A percentile compares a stretch with the other conserved stretches of the same genome.
Evolutionary conservation across 1,284 basidiomycete genomes (phyloP).

Genomic region (Puccinia polysora): DNA sequence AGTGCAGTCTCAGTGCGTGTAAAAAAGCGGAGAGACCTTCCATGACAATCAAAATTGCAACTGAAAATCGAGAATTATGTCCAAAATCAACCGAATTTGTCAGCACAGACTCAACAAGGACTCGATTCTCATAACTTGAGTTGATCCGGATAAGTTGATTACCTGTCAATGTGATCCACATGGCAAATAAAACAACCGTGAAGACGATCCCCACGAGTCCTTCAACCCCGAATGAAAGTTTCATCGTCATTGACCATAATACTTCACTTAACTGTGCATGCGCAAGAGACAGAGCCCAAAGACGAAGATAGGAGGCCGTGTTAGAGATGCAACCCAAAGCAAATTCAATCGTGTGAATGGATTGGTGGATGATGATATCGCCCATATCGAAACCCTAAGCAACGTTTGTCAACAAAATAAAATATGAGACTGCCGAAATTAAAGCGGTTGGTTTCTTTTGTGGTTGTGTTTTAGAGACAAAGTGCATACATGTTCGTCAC

Average conservation of each 20-base stretch:
- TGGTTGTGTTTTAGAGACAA: too few species aligned
- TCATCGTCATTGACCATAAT: conserved; percentile 79
- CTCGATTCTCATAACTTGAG: background rate
- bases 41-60: conserved; percentile 49
- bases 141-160: background rate
- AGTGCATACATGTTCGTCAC: conserved; percentile 34
- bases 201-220: conserved; percentile 62
- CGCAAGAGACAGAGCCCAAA: conserved; percentile 96
- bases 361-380: conserved; percentile 91
- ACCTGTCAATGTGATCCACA: conserved; percentile 75
- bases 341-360: conserved; percentile 98
- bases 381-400: conserved; percentile 74
- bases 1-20: conserved; percentile 82
- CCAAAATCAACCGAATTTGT: background rate
- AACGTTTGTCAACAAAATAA: too few species aligned
- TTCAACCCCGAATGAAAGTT: conserved; percentile 57
- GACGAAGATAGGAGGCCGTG: conserved; percentile 95
- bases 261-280: conserved; percentile 98
- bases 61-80: background rate
- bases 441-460: conserved; percentile 46
- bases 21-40: conserved; percentile 83
- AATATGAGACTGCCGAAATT: too few species aligned
- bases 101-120: too few species aligned
- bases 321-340: conserved; percentile 98
- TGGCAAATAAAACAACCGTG: conserved; percentile 63